Evolutionary conservation across 352 stramenopile genomes (phyloP).

Genomic region (Pythium apleroticum): DNA sequence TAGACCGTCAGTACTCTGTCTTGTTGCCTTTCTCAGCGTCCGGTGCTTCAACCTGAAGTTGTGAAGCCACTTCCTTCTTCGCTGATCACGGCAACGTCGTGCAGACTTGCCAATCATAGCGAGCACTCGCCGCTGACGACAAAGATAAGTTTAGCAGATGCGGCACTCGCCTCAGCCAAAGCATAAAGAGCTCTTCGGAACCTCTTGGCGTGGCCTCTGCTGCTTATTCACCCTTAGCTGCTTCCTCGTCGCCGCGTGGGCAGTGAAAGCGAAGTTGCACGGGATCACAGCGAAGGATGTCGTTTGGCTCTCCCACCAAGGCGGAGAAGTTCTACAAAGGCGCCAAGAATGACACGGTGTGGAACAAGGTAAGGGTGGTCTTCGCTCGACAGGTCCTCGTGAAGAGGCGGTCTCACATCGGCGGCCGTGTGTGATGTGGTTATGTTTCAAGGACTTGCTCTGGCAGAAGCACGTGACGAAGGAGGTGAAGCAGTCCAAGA

Average conservation of each 20-base stretch:
- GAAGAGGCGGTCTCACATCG: too few species aligned
- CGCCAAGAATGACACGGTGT: constrained; percentile 48
- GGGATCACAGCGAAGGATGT: constrained; percentile 11
- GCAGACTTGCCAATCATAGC: constrained; percentile 1
- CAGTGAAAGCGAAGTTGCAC: background rate
- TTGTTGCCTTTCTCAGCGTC: background rate
- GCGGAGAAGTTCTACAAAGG: constrained; percentile 60
- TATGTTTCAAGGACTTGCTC: constrained; percentile 35
- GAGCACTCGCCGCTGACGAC: background rate
- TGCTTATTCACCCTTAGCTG: background rate
- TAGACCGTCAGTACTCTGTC: background rate
- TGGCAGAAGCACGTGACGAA: constrained; percentile 53
- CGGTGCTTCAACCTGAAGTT: too few species aligned
- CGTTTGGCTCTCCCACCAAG: constrained; percentile 37
- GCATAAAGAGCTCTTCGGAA: too few species aligned
- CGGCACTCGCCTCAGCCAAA: too few species aligned
- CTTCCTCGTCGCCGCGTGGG: background rate
- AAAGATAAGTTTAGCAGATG: background rate
- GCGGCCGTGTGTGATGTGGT: too few species aligned
- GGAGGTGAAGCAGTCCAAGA: constrained; percentile 45
- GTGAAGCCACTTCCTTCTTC: too few species aligned
- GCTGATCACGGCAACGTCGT: background rate
- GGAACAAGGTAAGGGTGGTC: constrained; percentile 53
- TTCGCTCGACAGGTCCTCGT: too few species aligned
- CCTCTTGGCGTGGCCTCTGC: too few species aligned